phyloP scores from a whole-genome alignment of 2,329 filamentous ascomycete species.

The Epichloe aotearoae region DNA sequence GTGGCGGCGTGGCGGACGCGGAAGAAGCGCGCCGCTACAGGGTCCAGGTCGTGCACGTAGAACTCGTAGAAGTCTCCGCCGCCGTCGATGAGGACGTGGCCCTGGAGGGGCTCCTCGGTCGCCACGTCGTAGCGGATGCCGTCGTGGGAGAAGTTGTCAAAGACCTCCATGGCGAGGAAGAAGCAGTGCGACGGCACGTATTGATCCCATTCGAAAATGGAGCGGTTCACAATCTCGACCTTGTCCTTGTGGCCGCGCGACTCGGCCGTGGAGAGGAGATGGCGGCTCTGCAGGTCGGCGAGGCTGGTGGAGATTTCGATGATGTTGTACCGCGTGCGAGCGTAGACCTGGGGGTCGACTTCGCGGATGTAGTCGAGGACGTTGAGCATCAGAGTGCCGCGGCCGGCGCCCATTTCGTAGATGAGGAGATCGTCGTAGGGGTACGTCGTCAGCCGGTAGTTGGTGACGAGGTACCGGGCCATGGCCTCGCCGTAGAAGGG shows the following conservation, averaged over 20 bases:
- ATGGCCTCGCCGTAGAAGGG: conserved; percentile 96
- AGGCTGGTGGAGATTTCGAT: conserved; percentile 87
- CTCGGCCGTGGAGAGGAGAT: conserved; percentile 52
- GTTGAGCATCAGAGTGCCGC: conserved; percentile 96
- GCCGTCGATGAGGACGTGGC: conserved; percentile 71
- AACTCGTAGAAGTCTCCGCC: conserved; percentile 91
- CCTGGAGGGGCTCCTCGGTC: conserved; percentile 76
- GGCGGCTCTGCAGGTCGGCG: conserved; percentile 61
- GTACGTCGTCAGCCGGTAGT: conserved; percentile 89
- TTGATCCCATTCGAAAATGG: conserved; percentile 85
- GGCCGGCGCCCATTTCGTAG: conserved; percentile 97
- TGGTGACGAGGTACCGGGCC: conserved; percentile 86
- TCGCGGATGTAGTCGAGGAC: conserved; percentile 93
- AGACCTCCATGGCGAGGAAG: conserved; percentile 95
- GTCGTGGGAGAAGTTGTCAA: conserved; percentile 97
- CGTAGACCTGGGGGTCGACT: conserved; percentile 81
- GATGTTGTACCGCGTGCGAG: conserved; percentile 83
- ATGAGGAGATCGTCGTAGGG: conserved; percentile 95
- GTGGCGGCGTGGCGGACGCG: conserved; percentile 71
- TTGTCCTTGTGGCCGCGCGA: conserved; percentile 66
- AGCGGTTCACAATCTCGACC: conserved; percentile 88
- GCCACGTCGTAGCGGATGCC: conserved; percentile 75
- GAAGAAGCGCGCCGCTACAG: conserved; percentile 69
- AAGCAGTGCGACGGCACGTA: conserved; percentile 90
- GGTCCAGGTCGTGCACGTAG: conserved; percentile 70